These are phyloP conservation scores for Alternaria longipes DNA, from an alignment of 2,329 filamentous ascomycete species.

Conservation along the genomic window DNA sequence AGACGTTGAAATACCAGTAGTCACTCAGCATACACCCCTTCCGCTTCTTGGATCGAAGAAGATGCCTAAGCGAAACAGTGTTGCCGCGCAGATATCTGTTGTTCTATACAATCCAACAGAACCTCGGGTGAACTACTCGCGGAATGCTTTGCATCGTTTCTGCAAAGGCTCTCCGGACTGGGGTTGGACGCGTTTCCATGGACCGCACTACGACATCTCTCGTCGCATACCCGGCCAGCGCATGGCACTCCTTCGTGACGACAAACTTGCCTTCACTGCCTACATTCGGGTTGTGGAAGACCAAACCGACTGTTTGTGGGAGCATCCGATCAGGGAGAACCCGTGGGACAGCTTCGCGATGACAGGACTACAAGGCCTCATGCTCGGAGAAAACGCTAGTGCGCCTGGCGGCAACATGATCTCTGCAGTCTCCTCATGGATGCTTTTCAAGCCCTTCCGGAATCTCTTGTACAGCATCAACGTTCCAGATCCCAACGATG, in stretches of 20 bases:
- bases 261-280: constrained; percentile 68
- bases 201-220: constrained; percentile 67
- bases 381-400: constrained; percentile 40
- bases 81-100: constrained; percentile 69
- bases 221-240: constrained; percentile 65
- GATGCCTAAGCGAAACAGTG: constrained; percentile 53
- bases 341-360: constrained; percentile 66
- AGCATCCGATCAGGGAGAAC: constrained; percentile 64
- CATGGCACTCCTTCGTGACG: constrained; percentile 66
- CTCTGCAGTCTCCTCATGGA: constrained; percentile 66
- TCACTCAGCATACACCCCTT: constrained; percentile 48
- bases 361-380: constrained; percentile 64
- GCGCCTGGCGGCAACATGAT: constrained; percentile 55
- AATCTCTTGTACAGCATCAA: constrained; percentile 62
- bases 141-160: constrained; percentile 68
- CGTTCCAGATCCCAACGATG: constrained; percentile 57
- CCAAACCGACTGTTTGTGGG: constrained; percentile 68
- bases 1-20: constrained; percentile 6
- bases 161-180: constrained; percentile 67
- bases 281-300: constrained; percentile 70
- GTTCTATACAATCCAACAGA: constrained; percentile 71
- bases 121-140: constrained; percentile 65
- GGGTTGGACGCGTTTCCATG: constrained; percentile 71
- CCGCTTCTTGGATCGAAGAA: constrained; percentile 45
- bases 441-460: constrained; percentile 68